Conservation (phyloP, 2,329 filamentous ascomycete genomes). For the Neophaeococcomyces aloes region DNA sequence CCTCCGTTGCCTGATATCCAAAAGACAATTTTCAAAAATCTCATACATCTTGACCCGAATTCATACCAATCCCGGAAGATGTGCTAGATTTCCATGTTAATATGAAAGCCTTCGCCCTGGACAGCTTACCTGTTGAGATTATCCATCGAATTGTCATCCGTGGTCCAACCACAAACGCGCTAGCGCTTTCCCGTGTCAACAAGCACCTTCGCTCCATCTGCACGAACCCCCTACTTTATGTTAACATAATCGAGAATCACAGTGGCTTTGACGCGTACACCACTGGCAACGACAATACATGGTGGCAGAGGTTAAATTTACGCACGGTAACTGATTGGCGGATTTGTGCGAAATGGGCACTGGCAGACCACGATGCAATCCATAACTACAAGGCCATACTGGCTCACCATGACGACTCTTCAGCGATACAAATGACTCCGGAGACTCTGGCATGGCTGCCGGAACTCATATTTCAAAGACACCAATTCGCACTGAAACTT, state of each 20-base stretch:
- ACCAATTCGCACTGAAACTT: no score
- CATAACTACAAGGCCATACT: not conserved
- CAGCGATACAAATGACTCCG: no score
- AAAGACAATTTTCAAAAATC: no score
- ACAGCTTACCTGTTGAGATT: not conserved
- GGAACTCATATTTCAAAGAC: not conserved
- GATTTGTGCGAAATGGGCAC: not conserved
- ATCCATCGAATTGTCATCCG: not conserved
- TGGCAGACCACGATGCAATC: not conserved
- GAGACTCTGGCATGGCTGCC: not conserved
- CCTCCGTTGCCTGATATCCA: no score
- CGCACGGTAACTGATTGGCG: not conserved
- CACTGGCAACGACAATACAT: not conserved
- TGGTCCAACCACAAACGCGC: not conserved
- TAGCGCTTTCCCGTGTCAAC: constrained; percentile 1
- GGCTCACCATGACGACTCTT: no score
- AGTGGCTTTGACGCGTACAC: not conserved
- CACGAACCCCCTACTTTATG: not conserved
- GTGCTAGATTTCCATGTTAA: no score
- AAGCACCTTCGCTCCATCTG: not conserved
- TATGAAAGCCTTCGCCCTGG: not conserved
- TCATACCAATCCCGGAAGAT: no score
- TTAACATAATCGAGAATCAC: not conserved
- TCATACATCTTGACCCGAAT: no score
- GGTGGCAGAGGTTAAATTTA: not conserved